Conservation (phyloP, 345 rosid genomes). For the Gossypium ekmanianum region DNA sequence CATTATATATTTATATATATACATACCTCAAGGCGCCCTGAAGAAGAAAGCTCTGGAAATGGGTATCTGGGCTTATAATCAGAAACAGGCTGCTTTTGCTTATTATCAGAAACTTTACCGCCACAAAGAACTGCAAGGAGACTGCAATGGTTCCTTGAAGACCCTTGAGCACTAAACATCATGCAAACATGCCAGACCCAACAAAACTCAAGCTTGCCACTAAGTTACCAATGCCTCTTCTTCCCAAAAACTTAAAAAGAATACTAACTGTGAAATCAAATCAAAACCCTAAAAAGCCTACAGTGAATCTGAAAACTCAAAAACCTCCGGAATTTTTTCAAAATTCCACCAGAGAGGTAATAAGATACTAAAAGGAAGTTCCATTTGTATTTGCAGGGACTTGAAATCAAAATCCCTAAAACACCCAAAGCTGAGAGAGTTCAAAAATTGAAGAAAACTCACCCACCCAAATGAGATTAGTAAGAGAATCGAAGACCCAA, state of each 20-base stretch:
- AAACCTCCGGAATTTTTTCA: slow-evolving; percentile 2
- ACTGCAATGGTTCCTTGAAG: slow-evolving; percentile 84
- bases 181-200: slow-evolving; percentile 61
- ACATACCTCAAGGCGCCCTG: slow-evolving; percentile 82
- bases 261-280: slow-evolving; percentile 20
- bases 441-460: slow-evolving; percentile 19
- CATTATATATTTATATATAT: not conserved
- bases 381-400: not conserved
- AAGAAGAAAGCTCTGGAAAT: slow-evolving; percentile 73
- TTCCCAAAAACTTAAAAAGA: slow-evolving; percentile 5
- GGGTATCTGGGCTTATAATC: slow-evolving; percentile 59
- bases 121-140: slow-evolving; percentile 72
- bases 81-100: slow-evolving; percentile 39
- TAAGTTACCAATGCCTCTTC: slow-evolving; percentile 5
- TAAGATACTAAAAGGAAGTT: slow-evolving; percentile 1
- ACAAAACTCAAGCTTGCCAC: slow-evolving; percentile 15
- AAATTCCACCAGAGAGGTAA: slow-evolving; percentile 10
- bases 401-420: slow-evolving; percentile 20
- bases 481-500: slow-evolving; percentile 17
- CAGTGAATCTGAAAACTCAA: slow-evolving; percentile 19
- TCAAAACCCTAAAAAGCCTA: slow-evolving; percentile 26
- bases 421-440: not conserved
- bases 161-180: slow-evolving; percentile 95
- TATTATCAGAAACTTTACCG: slow-evolving; percentile 42
- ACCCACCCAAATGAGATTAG: slow-evolving; percentile 26